Base-by-base conservation (phyloP, 257 asterid species). In the Handroanthus guayacan region DNA sequence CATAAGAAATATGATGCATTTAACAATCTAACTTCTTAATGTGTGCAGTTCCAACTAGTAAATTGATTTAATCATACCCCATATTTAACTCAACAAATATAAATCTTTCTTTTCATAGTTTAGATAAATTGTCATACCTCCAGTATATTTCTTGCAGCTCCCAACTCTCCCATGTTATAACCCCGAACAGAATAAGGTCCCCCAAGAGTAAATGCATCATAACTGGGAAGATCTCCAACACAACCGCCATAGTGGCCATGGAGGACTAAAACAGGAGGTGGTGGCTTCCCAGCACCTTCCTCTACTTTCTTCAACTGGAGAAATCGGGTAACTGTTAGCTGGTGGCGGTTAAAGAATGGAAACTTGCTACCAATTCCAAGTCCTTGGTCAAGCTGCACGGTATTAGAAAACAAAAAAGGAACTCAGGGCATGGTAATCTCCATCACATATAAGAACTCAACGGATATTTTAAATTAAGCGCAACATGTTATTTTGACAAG, bases 151-250 rank as follows among this genome's bases (percentile, higher is more conserved):
- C 98, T 86, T 48, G 99, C 96, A 16, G 97, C 98, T 62, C 98
- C 99, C 71, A 95, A 82, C 89, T 95, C 99, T 72, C 99, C 99
- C 97, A 95, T 90, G 83, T 90, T 93, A 81, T 95, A 95, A 62
- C 99, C 98, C 69, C 99, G 84, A 3, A 93, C 98, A 10, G 99
- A 93, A 72, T 95, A 90, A 58, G 98, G 99, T 25, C 99, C 99
- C n/a, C 98, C 99, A 68, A 95, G 86, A 37, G 97, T 88, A 74
- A 95, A 95, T 54, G 98, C 98, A 75, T 95, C 99, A 67, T 95
- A 90, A 72, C 97, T 93, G 37, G 99, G 97, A 84, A 95, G 98
- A 82, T 95, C 98, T 34, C 99, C 99, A 31, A 95, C 96, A 74
- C 99, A 95, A 16, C 97, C 97, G 75, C 98, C 97, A 68, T 93